Percentiles rank a stretch among this genome's conserved stretches.
phyloP scores from a whole-genome alignment of 768 basidiomycete species.

The Cystobasidium ongulense region DNA sequence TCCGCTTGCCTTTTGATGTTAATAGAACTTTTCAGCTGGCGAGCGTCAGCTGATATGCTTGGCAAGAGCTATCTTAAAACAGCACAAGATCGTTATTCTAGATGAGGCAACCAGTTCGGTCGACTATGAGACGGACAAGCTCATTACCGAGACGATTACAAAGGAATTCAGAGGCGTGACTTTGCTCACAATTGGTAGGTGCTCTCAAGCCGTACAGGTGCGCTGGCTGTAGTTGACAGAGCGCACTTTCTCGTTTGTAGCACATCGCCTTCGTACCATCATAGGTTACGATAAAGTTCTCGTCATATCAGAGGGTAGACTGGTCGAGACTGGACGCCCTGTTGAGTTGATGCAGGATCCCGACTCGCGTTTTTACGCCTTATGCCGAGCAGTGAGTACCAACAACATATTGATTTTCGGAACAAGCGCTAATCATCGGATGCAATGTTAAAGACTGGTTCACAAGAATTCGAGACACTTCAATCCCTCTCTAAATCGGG shows the following conservation, averaged over 20 bases:
- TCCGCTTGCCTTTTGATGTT: neutral
- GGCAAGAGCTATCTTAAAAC: conserved; percentile 36
- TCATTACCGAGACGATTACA: conserved; percentile 64
- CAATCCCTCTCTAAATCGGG: neutral
- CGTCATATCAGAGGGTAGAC: conserved; percentile 33
- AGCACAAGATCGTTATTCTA: conserved; percentile 39
- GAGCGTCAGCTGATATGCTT: neutral
- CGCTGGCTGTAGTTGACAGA: neutral
- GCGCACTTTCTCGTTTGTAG: neutral
- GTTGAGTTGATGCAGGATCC: conserved; percentile 36
- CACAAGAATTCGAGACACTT: conserved; percentile 21
- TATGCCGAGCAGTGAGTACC: conserved; percentile 31
- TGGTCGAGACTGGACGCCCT: conserved; percentile 38
- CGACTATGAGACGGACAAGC: conserved; percentile 39
- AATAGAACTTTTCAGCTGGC: conserved; percentile 41
- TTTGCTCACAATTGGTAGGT: conserved; percentile 63
- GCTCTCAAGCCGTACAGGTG: neutral
- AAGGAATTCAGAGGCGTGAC: conserved; percentile 64
- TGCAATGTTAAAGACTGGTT: conserved; percentile 2
- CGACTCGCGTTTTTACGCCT: conserved; percentile 35
- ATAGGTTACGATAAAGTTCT: conserved; percentile 39
- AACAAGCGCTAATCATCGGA: neutral
- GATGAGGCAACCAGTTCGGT: conserved; percentile 43
- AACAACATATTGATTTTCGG: neutral
- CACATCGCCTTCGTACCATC: conserved; percentile 35